phyloP scores from a whole-genome alignment of 345 rosid genomes.

The Moricandia arvensis region DNA sequence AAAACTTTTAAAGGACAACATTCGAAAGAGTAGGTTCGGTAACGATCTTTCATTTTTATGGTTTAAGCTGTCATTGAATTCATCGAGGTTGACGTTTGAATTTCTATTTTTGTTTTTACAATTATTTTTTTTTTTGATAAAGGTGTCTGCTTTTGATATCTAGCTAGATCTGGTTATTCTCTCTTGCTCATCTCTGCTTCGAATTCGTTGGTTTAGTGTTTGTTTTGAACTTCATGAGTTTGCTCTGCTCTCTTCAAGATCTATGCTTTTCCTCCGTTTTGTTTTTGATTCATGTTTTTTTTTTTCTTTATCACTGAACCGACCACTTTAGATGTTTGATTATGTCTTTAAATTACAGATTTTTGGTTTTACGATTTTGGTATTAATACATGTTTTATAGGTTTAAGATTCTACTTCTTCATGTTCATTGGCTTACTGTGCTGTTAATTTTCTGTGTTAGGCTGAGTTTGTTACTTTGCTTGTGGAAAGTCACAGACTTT shows the following conservation, averaged over 20 bases:
- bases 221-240: neutral
- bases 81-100: constrained; percentile 22
- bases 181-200: neutral
- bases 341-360: too few species aligned
- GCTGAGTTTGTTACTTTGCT: neutral
- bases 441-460: constrained; percentile 1
- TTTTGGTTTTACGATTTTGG: neutral
- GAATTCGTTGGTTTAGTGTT: too few species aligned
- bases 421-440: neutral
- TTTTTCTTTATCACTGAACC: neutral
- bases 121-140: neutral
- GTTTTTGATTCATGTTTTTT: too few species aligned
- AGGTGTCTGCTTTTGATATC: neutral
- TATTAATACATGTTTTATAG: neutral
- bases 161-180: constrained; percentile 21
- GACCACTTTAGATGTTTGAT: too few species aligned
- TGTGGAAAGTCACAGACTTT: neutral
- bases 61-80: neutral
- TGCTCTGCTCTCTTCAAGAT: constrained; percentile 21
- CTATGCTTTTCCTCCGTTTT: constrained; percentile 3
- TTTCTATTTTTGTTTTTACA: neutral
- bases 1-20: constrained; percentile 4
- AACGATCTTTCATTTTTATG: neutral
- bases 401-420: constrained; percentile 3
- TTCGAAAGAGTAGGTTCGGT: constrained; percentile 16